Percentiles rank a stretch among this genome's conserved stretches.
Conservation (phyloP, 305 asterid genomes). For the Solanum hybrid region DNA sequence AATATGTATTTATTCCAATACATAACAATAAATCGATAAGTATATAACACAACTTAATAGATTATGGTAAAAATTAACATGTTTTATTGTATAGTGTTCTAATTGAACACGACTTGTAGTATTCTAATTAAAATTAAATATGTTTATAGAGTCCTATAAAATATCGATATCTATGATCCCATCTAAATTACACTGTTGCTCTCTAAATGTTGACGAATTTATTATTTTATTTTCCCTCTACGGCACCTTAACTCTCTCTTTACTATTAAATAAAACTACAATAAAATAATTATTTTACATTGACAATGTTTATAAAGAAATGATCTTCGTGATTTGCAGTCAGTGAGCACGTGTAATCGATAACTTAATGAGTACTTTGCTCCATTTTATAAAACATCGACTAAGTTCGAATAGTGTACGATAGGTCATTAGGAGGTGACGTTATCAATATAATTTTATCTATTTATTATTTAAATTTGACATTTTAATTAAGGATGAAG, state of each 20-base stretch:
- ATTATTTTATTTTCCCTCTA: neutral
- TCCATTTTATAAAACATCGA: no score
- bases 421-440: fast-evolving
- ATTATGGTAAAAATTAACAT: neutral
- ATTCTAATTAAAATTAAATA: neutral
- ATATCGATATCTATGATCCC: neutral
- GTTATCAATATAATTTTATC: no score
- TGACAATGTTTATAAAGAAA: neutral
- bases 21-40: neutral
- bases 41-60: neutral
- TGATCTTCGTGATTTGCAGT: neutral
- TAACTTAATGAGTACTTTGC: neutral
- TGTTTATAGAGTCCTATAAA: no score
- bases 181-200: neutral
- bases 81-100: neutral
- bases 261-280: neutral
- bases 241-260: neutral
- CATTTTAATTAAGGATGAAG: no score
- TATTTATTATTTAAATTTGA: fast-evolving
- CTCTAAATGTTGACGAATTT: neutral
- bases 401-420: fast-evolving
- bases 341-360: neutral
- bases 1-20: neutral
- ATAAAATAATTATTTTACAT: neutral
- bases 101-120: no score